phyloP scores from a whole-genome alignment of 805 yeast species.

The Metschnikowia similis region DNA sequence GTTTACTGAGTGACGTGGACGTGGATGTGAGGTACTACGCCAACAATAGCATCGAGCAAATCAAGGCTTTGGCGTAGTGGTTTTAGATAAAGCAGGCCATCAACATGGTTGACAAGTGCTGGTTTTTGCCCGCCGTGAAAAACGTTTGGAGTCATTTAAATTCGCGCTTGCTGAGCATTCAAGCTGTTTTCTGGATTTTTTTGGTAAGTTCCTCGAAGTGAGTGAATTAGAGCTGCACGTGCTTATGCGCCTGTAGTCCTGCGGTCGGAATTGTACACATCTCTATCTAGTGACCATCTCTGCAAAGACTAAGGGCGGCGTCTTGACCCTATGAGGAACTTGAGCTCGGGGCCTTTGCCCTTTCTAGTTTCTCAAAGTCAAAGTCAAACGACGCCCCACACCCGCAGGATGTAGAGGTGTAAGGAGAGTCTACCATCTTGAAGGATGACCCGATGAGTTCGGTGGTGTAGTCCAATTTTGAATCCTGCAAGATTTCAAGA shows the following conservation, averaged over 20 bases:
- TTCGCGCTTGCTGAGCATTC: background rate
- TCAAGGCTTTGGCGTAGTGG: constrained; percentile 17
- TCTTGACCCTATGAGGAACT: background rate
- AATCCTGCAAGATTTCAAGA: constrained; percentile 74
- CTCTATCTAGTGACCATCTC: background rate
- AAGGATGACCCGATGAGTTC: constrained; percentile 95
- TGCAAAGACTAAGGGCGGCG: too few relatives aligned
- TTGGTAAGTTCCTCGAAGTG: background rate
- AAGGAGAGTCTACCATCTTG: constrained; percentile 86
- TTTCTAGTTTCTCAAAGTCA: constrained; percentile 41
- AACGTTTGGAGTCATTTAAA: background rate
- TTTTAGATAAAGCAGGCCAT: background rate
- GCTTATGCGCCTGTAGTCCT: background rate
- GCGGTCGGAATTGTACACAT: background rate
- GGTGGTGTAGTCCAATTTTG: constrained; percentile 81
- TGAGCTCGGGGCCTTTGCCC: constrained; percentile 12
- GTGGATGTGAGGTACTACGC: constrained; percentile 89
- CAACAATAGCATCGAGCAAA: constrained; percentile 47
- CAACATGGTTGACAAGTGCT: background rate
- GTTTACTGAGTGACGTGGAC: constrained; percentile 68
- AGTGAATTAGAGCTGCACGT: background rate
- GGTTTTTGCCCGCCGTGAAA: background rate
- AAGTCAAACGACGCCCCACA: constrained; percentile 46
- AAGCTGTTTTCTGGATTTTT: constrained; percentile 1
- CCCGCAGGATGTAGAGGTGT: constrained; percentile 54